phyloP scores from a whole-genome alignment of 2,329 filamentous ascomycete genomes.

The Colletotrichum sp. region DNA sequence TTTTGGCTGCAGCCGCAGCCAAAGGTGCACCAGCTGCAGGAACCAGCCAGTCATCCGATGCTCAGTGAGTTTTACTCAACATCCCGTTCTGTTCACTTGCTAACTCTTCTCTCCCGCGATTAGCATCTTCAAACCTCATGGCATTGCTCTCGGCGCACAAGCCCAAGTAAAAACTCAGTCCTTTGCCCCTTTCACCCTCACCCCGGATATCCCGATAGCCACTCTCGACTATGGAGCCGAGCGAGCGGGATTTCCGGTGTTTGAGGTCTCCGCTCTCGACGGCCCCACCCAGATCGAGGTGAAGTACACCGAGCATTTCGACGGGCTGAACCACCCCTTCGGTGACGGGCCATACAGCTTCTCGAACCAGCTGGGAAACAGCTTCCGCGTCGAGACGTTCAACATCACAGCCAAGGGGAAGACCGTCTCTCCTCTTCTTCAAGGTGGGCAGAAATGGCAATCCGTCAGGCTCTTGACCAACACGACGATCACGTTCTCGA shows the following conservation, averaged over 20 bases:
- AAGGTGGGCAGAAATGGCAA: slow-evolving; percentile 47
- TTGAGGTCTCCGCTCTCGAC: slow-evolving; percentile 30
- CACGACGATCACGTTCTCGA: slow-evolving; percentile 32
- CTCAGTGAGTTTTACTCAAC: neutral
- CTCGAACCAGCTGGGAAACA: slow-evolving; percentile 31
- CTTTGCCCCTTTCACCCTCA: neutral
- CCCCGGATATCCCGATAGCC: slow-evolving; percentile 7
- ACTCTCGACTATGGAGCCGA: slow-evolving; percentile 37
- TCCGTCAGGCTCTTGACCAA: slow-evolving; percentile 39
- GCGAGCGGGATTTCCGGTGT: slow-evolving; percentile 36
- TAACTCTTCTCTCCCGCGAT: neutral
- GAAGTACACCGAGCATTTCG: slow-evolving; percentile 38
- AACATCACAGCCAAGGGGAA: slow-evolving; percentile 34
- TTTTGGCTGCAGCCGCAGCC: neutral
- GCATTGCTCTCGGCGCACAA: neutral
- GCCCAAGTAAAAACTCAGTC: neutral
- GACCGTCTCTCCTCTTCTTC: slow-evolving; percentile 37
- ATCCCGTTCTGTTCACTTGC: neutral
- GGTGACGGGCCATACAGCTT: slow-evolving; percentile 35
- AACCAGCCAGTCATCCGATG: neutral
- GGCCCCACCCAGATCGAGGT: slow-evolving; percentile 36
- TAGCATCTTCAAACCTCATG: neutral
- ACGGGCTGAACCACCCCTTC: slow-evolving; percentile 28
- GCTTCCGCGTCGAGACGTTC: slow-evolving; percentile 43
- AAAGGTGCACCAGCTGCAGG: neutral